A percentile compares a stretch with the other conserved stretches of the same genome.
These are phyloP conservation scores for Decorospora gaudefroyi DNA, from an alignment of 2,329 filamentous ascomycete species.

Conservation along the genomic window DNA sequence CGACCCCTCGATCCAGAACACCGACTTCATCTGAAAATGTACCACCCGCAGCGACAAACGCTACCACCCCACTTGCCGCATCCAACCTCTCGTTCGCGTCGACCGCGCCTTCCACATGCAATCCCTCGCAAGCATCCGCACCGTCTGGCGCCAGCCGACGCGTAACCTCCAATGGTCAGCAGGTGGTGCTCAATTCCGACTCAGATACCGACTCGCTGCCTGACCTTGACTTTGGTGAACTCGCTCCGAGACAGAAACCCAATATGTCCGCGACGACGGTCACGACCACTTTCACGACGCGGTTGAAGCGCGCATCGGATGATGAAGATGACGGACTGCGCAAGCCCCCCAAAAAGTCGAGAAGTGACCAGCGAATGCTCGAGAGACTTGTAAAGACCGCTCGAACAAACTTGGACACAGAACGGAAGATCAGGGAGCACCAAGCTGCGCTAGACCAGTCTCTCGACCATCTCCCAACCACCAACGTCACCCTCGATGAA, in stretches of 20 bases:
- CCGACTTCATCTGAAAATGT: neutral
- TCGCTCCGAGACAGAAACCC: constrained; percentile 13
- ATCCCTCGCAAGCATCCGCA: constrained; percentile 34
- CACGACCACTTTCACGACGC: constrained; percentile 8
- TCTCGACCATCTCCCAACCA: constrained; percentile 14
- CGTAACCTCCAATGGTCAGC: constrained; percentile 58
- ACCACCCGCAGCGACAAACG: neutral
- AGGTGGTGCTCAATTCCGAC: constrained; percentile 67
- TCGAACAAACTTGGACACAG: constrained; percentile 30
- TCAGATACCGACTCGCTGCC: constrained; percentile 61
- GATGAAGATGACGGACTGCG: constrained; percentile 27
- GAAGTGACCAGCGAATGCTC: constrained; percentile 26
- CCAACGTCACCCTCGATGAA: constrained; percentile 26
- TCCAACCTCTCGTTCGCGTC: constrained; percentile 6
- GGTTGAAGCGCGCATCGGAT: constrained; percentile 15
- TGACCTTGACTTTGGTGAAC: constrained; percentile 56
- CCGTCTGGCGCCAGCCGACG: constrained; percentile 51
- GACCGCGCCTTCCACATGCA: constrained; percentile 14
- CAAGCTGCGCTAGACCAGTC: constrained; percentile 35
- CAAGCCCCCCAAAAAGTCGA: constrained; percentile 23
- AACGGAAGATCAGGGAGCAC: constrained; percentile 32
- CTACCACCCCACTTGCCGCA: neutral
- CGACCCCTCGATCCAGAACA: neutral
- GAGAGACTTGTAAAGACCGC: constrained; percentile 31
- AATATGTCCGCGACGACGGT: constrained; percentile 14